Evolutionary conservation across 1,284 basidiomycete species (phyloP), one percentile per base, ranked within the genome.

Genomic region (Erythrobasidium hasegawianum): DNA sequence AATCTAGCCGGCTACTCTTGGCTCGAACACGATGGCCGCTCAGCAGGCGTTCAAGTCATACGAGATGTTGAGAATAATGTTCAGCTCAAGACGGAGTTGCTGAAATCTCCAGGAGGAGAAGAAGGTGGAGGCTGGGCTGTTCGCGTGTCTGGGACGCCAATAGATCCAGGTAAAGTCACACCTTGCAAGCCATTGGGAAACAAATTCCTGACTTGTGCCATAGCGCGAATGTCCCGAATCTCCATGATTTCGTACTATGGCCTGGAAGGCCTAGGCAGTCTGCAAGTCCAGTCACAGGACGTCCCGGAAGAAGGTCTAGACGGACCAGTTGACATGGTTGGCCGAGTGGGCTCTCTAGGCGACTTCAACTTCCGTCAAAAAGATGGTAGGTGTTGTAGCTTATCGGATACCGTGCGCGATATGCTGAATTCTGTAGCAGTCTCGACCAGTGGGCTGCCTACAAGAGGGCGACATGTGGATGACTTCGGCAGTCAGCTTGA

Each of bases 91-190:
- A 91, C 89, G 1, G 86, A 90, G 73, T 87, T 91, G 72, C 78
- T 96, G 69, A 95, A 95, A 77, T 80, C 89, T 38, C 81, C 86
- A 13, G 87, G 86, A 38, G 89, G 89, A 14, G 81, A 83, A 24
- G 83, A 87, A 75, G 89, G 90, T 7, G 90, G 89, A 16, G 90
- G 87, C 76, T 97, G 93, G 93, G 90, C 87, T 71, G 88, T 86
- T 4, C 84, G 94, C 58, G 83, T 97, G 68, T 87, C 86, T 73
- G 92, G 93, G 18, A 83, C 86, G 73, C 88, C 90, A 18, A 80
- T 96, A 22, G 80, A 88, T 68, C 75, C 80, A 68, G 78, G 89
- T 89, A 68, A 67, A 47, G 16, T 24, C 22, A 14, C 16, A 56
- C 13, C 26, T n/a, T 9, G 10, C 11, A 4, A 11, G 33, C 11